Percentiles rank a stretch among this genome's conserved stretches.
Evolutionary conservation across 108 stramenopile genomes (phyloP).

Genomic region (Nitzschia putrida): DNA sequence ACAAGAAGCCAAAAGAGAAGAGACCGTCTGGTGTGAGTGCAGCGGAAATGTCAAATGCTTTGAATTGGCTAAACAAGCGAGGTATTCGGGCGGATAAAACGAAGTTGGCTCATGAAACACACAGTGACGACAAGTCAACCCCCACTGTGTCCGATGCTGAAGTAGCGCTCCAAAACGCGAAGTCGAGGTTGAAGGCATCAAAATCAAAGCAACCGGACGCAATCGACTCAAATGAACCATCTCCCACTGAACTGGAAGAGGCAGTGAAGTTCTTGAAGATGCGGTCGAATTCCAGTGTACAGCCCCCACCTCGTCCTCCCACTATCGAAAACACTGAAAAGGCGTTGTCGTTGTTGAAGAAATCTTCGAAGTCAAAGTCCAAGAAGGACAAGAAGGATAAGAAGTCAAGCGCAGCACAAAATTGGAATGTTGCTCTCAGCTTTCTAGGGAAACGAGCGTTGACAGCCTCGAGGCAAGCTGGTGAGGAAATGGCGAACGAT

Average conservation of each 20-base stretch:
- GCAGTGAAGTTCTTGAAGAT: constrained; percentile 17
- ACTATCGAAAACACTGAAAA: not conserved
- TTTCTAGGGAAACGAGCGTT: not conserved
- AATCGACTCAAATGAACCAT: not conserved
- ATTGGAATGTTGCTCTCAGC: not conserved
- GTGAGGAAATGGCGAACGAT: not conserved
- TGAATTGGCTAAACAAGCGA: constrained; percentile 8
- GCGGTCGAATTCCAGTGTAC: not conserved
- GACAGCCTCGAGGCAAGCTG: not conserved
- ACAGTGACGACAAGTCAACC: too few species aligned
- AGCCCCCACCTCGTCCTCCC: not conserved
- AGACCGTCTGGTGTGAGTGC: not conserved
- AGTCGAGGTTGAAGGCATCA: not conserved
- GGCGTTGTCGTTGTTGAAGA: constrained; percentile 2
- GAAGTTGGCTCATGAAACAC: not conserved
- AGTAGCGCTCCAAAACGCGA: too few species aligned
- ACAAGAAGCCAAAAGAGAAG: too few species aligned
- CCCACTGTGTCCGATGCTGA: too few species aligned
- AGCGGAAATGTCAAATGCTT: constrained; percentile 13
- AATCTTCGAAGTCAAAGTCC: not conserved
- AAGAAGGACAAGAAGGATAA: not conserved
- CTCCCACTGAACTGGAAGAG: constrained; percentile 11
- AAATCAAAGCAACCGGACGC: not conserved
- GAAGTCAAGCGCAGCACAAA: not conserved
- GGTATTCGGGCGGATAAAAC: not conserved